These are phyloP conservation scores for Grosmannia penicillata DNA, from an alignment of 2,329 filamentous ascomycete species.

Conservation along the genomic window DNA sequence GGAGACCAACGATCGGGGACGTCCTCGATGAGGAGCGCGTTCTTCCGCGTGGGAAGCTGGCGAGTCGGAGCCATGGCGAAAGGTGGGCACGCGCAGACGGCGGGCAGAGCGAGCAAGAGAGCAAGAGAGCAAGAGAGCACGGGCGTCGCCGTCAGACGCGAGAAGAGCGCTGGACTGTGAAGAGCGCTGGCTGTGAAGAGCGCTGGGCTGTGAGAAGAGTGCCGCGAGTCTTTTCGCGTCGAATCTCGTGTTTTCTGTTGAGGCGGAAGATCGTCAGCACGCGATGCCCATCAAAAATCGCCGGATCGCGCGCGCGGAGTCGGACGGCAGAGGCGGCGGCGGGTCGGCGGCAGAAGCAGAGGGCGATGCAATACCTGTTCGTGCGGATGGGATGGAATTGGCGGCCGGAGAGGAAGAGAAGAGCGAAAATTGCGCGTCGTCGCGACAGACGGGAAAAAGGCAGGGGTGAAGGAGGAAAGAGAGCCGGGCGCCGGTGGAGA, in stretches of 20 bases:
- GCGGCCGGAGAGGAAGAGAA: background rate
- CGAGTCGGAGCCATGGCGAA: conserved; percentile 12
- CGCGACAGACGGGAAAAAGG: conserved; percentile 1
- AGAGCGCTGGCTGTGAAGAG: too few relatives aligned
- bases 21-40: conserved; percentile 37
- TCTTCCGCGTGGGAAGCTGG: conserved; percentile 29
- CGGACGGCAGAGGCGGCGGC: too few relatives aligned
- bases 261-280: too few relatives aligned
- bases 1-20: conserved; percentile 32
- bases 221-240: too few relatives aligned
- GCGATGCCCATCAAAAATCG: too few relatives aligned
- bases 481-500: background rate
- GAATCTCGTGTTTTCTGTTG: too few relatives aligned
- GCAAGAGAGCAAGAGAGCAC: background rate
- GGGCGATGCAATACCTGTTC: background rate
- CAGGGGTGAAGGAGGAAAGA: background rate
- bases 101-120: background rate
- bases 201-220: too few relatives aligned
- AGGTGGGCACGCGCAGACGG: background rate
- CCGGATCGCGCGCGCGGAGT: too few relatives aligned
- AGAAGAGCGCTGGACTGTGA: too few relatives aligned
- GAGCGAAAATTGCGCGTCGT: conserved; percentile 2
- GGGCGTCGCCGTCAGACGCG: too few relatives aligned
- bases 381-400: background rate
- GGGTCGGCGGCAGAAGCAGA: too few relatives aligned